Evolutionary conservation across 1,284 basidiomycete species (phyloP), one percentile per base, ranked within the genome.

Genomic region (Cryptococcus maquisensis): DNA sequence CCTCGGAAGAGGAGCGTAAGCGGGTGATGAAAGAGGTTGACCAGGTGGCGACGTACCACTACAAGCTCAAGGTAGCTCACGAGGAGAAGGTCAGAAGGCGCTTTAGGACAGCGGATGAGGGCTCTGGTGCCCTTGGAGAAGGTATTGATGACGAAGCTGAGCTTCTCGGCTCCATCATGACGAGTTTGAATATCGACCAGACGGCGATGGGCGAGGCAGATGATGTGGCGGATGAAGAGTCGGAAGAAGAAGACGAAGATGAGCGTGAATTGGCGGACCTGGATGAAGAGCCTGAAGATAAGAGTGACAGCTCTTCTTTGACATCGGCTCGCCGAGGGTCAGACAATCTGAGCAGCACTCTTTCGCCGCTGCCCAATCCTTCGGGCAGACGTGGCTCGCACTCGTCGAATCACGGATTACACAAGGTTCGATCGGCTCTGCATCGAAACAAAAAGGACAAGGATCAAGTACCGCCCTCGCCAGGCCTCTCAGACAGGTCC

Each of bases 11-110:
- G 50, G 88, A 90, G 59, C 84, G 93, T 20, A 74, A 77, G 35
- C 82, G 80, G n/a, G 84, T 96, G 61, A 78, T 97, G 65, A 78
- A 80, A 42, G 93, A 97, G 72, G 83, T 96, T 3, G 93, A 97
- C 74, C 81, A 82, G 51, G 82, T 97, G 47, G 87, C 91, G 18
- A 78, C 86, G 51, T 93, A 96, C 68, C 92, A 97, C 74, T 94
- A 95, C 77, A 85, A 87, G 71, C 82, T 93, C 59, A 97, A 97
- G 78, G 80, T 95, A 24, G 81, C 88, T 13, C 87, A 95, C 67
- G 93, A 97, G 73, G 87, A 87, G 67, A 92, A 90, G 76, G 79
- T 96, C 40, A 81, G 89, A 24, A 80, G 85, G 49, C 82, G 91
- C 32, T 91, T 97, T 72, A 45, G 54, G 32, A 83, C 84, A 39